These are phyloP conservation scores for Geosiphon pyriformis DNA, from an alignment of 192 early-diverging fungal species.

Conservation along the genomic window DNA sequence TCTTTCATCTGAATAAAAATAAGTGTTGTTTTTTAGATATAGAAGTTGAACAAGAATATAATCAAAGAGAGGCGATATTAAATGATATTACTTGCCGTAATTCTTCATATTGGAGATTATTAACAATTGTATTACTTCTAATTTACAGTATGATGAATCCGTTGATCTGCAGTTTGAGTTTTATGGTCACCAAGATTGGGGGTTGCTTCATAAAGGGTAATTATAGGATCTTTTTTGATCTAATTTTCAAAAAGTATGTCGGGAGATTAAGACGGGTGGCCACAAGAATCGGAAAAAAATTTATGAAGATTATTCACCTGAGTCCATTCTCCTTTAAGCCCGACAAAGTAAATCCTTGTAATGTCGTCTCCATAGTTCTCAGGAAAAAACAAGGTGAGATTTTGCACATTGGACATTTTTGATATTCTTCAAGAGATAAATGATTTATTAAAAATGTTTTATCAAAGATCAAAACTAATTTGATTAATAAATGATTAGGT, in stretches of 20 bases:
- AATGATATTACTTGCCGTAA: too few relatives aligned
- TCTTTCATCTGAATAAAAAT: too few relatives aligned
- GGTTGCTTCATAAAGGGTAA: conserved; percentile 68
- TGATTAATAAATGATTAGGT: neutral
- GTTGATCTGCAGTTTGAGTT: conserved; percentile 41
- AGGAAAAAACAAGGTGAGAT: conserved; percentile 78
- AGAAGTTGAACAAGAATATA: too few relatives aligned
- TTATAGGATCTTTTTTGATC: conserved; percentile 62
- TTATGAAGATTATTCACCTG: conserved; percentile 38
- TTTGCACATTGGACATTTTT: conserved; percentile 74
- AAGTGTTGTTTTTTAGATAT: too few relatives aligned
- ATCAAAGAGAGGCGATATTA: too few relatives aligned
- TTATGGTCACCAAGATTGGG: conserved; percentile 74
- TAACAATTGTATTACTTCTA: too few relatives aligned
- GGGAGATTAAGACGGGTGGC: too few relatives aligned
- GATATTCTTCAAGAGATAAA: conserved; percentile 39
- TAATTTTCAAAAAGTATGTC: conserved; percentile 17
- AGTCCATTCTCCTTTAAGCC: conserved; percentile 89
- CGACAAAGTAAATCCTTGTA: conserved; percentile 74
- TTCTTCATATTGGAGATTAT: too few relatives aligned
- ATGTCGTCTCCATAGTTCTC: conserved; percentile 73
- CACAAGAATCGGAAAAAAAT: neutral
- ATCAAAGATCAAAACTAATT: neutral
- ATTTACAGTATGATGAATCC: conserved; percentile 42
- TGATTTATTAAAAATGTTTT: neutral